Conservation (phyloP, 805 yeast species). For the Zygosaccharomyces pseudorouxii region DNA sequence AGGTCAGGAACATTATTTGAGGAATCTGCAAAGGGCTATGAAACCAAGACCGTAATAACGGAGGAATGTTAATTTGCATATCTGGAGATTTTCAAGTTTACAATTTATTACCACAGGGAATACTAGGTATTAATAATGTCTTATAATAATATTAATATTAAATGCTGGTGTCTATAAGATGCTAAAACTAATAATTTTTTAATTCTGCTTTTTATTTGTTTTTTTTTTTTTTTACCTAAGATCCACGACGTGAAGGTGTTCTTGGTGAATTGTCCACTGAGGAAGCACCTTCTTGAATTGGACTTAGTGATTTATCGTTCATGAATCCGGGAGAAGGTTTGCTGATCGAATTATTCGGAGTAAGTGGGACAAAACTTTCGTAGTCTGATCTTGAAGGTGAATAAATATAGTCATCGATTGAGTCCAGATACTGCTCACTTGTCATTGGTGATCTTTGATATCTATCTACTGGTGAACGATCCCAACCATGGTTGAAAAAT, state of each 20-base stretch:
- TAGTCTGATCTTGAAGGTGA: conserved; percentile 8
- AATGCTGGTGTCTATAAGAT: conserved; percentile 7
- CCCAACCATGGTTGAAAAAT: conserved; percentile 29
- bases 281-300: conserved; percentile 30
- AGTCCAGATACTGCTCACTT: conserved; percentile 3
- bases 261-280: conserved; percentile 32
- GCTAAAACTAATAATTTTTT: conserved; percentile 4
- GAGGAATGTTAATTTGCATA: not conserved
- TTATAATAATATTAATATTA: not conserved
- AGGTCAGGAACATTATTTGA: conserved; percentile 8
- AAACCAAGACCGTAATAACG: conserved; percentile 3
- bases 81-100: not conserved
- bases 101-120: not conserved
- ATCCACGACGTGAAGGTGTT: not conserved
- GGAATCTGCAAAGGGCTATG: conserved; percentile 11
- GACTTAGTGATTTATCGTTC: conserved; percentile 27
- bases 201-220: not conserved
- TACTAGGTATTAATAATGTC: not conserved
- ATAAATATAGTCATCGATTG: conserved; percentile 7
- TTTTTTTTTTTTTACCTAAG: too few species aligned
- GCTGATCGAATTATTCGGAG: conserved; percentile 22
- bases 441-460: conserved; percentile 5
- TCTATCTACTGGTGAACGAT: conserved; percentile 7
- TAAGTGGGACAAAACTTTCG: conserved; percentile 11
- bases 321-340: conserved; percentile 26